Evolutionary conservation across 192 early-diverging fungal genomes (phyloP), one percentile per base, ranked within the genome.

Genomic region (Chytriomyces confervae): DNA sequence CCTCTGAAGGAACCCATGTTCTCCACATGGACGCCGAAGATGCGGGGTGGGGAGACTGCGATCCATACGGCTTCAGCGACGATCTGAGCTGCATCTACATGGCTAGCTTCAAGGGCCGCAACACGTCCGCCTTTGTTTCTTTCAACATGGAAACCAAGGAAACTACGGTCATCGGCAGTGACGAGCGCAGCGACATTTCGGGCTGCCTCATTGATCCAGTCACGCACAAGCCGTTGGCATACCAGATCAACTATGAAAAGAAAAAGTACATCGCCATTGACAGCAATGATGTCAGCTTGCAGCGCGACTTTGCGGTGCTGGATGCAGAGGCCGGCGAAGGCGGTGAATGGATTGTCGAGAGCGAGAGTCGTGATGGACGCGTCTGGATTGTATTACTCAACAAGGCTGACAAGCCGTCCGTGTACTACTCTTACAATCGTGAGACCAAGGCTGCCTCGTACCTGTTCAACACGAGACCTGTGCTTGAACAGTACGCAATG

Each of bases 401-500:
- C 47, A 23, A n/a, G 23, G 20, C 13, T 1, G 70, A 27, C 4
- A 10, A 36, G 47, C 50, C 69, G 51, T 13, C 16, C 13, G 7
- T 51, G 23, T 72, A 61, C 18, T 72, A 36, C 45, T 13, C 10
- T 43, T 72, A 60, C 29, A 18, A 4, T 3, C 23, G 70, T 3
- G 18, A 13, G 27, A 18, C 13, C 2, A 53, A 45, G 20, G 13
- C 7, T 13, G 18, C 7, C 10, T 1, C 20, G 51, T 57, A 23
- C 13, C 69, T 70, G 18, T 70, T 70, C 45, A 20, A n/a, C 8
- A 24, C 69, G 8, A 20, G 69, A 9, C 69, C 69, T 8, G 50
- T 70, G 24, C 50, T 82, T 5, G 70, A 64, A 23, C 27, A 60
- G 16, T 81, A 81, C 16, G 11, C 27, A 10, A 72, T 82, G 13